Base-by-base conservation (phyloP, 2,329 filamentous ascomycete species). In the Geoglossum cookeanum region DNA sequence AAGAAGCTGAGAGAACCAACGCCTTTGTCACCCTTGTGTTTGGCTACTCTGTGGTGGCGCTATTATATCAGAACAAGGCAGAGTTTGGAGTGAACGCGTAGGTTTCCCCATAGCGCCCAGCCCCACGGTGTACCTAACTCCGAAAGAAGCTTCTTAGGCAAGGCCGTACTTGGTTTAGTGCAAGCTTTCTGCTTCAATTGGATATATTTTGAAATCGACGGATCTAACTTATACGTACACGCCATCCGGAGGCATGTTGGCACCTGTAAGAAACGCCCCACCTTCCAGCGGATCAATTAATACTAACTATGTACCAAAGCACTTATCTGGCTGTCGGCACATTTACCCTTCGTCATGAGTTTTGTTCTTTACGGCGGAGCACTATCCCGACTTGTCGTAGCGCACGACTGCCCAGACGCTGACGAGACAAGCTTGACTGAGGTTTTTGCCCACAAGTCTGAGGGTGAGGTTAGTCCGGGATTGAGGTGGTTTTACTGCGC, bases 1-100 rank as follows among this genome's bases (percentile, higher is more conserved):
- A 55, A 11, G 29, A 22, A 58, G 78, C 80, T 3, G 80, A 83
- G 65, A 71, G 81, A 5, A 83, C 77, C 33, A 78, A 78, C 58
- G 80, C 80, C 0, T 84, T 84, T 63, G 78, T 83, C 0, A 77
- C 79, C 0, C 69, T 84, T 2, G 79, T 84, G 1, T 78, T 84
- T 61, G 80, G 81, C 15, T 83, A 82, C 61, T 79, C 75, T 1
- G 79, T 84, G 29, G 74, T 84, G 32, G 78, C 76, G 0, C 70
- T 83, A 39, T 68, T 82, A 45, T 83, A 79, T 63, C 79, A 83
- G 62, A 80, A 74, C 59, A 70, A 71, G 8, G 71, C 71, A 1
- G 65, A 61, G 1, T 72, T 75, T 60, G 77, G 78, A 3, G 68
- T 81, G 9, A 78, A 79, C 61, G 74, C 75, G 13, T 76, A 48